Evolutionary conservation across 371 early-diverging fungal species (phyloP), one percentile per base, ranked within the genome.

Genomic region (Zychaea mexicana): DNA sequence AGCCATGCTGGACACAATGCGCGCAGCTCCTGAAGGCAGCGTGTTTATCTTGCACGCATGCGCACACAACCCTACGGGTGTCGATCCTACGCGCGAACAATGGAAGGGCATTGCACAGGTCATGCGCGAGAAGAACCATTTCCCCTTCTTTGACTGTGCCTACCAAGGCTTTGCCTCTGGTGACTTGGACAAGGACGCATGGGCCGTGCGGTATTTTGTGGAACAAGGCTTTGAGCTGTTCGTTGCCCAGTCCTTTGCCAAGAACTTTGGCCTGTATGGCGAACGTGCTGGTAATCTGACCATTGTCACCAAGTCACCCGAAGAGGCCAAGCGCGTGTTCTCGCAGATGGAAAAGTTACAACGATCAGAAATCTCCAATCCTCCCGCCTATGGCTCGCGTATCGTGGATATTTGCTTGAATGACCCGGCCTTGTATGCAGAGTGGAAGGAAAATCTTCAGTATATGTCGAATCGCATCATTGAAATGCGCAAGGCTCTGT

Each of bases 101-200:
- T 97, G 98, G 97, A 84, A 85, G 71, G 79, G 82, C 60, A 95
- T 98, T 57, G 95, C 94, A 30, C 83, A 90, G 17, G 89, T 91
- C 15, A 90, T 94, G 75, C 60, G 78, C 65, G 74, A 76, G 59
- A 90, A 89, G 73, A 68, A 72, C 15, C 95, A 92, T 66, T 91
- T 96, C 72, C 88, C 94, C 17, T 96, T 96, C 88, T 97, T 97
- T 72, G 98, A 97, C 76, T 94, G 91, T 73, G 98, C 98, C 53
- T 98, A 98, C 85, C 97, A 97, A 87, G 97, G 98, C 2, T 98
- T 96, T 71, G 97, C 97, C 38, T 92, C 92, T 21, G 98, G 98
- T 32, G 87, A 91, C 74, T 79, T 98, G 15, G 94, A 92, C 66
- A 75, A 83, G 42, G 98, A 98, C 75, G 96, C 96, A 15, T 89